Conservation (phyloP, 1,284 basidiomycete genomes). For the Leccinum laetum region DNA sequence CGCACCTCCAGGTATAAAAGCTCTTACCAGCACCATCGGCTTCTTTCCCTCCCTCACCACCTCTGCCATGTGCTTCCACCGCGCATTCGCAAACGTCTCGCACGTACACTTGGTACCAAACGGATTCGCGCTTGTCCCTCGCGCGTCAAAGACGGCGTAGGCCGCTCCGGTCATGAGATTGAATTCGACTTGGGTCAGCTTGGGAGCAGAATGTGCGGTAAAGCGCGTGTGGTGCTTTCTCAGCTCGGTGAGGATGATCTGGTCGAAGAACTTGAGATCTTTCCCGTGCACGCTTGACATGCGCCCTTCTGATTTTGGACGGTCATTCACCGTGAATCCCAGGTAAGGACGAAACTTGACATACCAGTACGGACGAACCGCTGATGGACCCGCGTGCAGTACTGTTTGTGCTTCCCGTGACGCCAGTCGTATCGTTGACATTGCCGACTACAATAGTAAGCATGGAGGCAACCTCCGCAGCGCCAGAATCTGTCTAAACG, state of each 20-base stretch:
- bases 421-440: slow-evolving; percentile 30
- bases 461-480: slow-evolving; percentile 26
- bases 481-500: slow-evolving; percentile 19
- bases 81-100: slow-evolving; percentile 22
- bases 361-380: slow-evolving; percentile 21
- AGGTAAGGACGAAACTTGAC: background rate
- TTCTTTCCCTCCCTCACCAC: slow-evolving; percentile 13
- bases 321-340: background rate
- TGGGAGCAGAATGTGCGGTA: slow-evolving; percentile 10
- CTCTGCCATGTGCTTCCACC: slow-evolving; percentile 27
- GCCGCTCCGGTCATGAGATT: slow-evolving; percentile 20
- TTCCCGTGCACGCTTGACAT: slow-evolving; percentile 25
- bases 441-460: slow-evolving; percentile 26
- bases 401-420: slow-evolving; percentile 27
- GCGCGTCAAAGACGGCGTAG: slow-evolving; percentile 21
- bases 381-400: slow-evolving; percentile 22
- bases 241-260: slow-evolving; percentile 28
- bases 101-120: slow-evolving; percentile 26
- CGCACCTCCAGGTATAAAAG: slow-evolving; percentile 27
- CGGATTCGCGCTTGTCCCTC: slow-evolving; percentile 20
- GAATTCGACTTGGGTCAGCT: slow-evolving; percentile 27
- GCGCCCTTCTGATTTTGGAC: slow-evolving; percentile 14
- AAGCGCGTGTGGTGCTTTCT: slow-evolving; percentile 21
- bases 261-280: slow-evolving; percentile 27
- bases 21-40: slow-evolving; percentile 26